Base-by-base conservation (phyloP, 169 alveolate species). In the Plasmodium inui region DNA sequence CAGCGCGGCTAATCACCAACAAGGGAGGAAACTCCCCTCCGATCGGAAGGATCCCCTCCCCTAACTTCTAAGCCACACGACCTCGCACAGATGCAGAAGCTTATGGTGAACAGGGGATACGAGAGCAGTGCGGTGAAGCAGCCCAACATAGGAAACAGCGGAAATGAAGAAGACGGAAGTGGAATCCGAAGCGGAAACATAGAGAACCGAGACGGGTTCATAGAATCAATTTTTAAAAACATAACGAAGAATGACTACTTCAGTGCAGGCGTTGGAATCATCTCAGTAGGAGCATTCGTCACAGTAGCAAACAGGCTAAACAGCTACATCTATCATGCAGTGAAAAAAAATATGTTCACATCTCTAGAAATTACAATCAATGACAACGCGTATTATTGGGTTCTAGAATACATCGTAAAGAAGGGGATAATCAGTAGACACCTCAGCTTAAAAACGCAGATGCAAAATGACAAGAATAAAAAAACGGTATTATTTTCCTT, bases 381-480 rank as follows among this genome's bases (percentile, higher is more conserved):
- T 30, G 97, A 96, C 84, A 93, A 79, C n/a, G 82, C 96, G 37
- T 96, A 96, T 71, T 95, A 93, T 34, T 95, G 97, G 97, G 95
- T 96, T 30, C 71, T 96, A 93, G 96, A 95, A 93, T 96, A 96
- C 95, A 96, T 96, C 4, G 93, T 84, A 10, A 92, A 84, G 8
- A 92, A 92, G 26, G 95, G 95, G 12, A 82, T 92, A 4, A 92
- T 95, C 8, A 74, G 96, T 72, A 93, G 96, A 95, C 95, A 82
- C 37, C 89, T 80, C 37, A 93, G 96, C 76, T 67, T 85, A 81
- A 83, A 84, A 82, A 88, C 93, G 70, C 82, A 83, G 8, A 74
- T 83, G 74, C 53, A 28, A 53, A 84, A 41, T 74, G 95, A 84
- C 26, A 83, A 61, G 57, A 89, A 92, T 89, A 82, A 46, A 22